A percentile compares a stretch with the other conserved stretches of the same genome.
Evolutionary conservation across 2,329 filamentous ascomycete species (phyloP).

Genomic region (Calonectria montana): DNA sequence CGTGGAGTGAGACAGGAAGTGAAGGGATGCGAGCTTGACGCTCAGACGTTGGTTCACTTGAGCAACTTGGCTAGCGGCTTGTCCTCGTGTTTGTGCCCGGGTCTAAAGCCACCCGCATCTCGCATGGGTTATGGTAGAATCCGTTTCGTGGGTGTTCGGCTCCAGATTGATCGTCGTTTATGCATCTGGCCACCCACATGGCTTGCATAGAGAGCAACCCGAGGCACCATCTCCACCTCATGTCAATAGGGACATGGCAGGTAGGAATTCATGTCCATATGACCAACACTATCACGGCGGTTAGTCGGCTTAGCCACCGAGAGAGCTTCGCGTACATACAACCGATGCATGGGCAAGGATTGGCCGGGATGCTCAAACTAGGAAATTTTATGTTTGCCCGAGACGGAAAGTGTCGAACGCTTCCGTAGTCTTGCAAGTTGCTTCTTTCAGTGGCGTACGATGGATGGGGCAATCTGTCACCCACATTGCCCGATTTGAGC

Average conservation of each 20-base stretch:
- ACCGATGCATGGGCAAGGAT: neutral
- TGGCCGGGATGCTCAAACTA: neutral
- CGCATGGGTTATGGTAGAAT: neutral
- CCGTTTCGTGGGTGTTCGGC: neutral
- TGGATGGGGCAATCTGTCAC: neutral
- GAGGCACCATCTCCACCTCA: neutral
- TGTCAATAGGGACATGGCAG: neutral
- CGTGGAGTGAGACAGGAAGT: neutral
- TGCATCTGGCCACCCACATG: slow-evolving; percentile 1
- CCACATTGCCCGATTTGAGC: neutral
- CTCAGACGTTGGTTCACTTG: neutral
- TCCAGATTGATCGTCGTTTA: neutral
- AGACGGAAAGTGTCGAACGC: neutral
- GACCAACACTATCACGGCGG: neutral
- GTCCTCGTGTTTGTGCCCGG: neutral
- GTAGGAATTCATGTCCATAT: neutral
- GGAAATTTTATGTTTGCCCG: neutral
- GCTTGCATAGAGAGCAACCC: neutral
- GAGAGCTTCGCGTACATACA: neutral
- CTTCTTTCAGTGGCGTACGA: neutral
- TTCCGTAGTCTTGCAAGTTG: neutral
- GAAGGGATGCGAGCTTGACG: neutral
- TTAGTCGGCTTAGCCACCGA: neutral
- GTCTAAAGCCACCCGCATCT: neutral
- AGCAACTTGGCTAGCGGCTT: neutral